Conservation (phyloP, 1,284 basidiomycete species). For the Irpex sp. region DNA sequence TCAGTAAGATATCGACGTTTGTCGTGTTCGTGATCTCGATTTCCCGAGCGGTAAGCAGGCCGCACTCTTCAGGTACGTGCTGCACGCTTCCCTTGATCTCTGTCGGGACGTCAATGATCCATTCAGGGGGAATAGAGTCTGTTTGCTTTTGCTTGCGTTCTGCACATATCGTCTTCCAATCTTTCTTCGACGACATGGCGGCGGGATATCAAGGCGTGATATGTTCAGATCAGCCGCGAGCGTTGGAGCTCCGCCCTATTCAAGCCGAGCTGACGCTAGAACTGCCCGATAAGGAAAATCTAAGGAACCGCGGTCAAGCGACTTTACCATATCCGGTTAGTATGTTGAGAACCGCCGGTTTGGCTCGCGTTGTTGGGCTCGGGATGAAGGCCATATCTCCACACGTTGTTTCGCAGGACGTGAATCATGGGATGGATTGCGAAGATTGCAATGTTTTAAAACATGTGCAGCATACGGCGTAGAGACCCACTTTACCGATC, state of each 20-base stretch:
- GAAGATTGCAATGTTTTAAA: neutral
- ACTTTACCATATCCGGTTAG: neutral
- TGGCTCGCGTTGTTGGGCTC: neutral
- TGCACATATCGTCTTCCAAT: constrained; percentile 51
- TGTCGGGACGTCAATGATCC: constrained; percentile 46
- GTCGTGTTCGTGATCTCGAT: constrained; percentile 62
- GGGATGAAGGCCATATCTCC: neutral
- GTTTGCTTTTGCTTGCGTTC: constrained; percentile 49
- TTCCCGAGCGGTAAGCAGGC: constrained; percentile 57
- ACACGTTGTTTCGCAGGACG: neutral
- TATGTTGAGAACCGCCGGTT: neutral
- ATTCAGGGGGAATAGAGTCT: constrained; percentile 57
- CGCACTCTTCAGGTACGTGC: constrained; percentile 52
- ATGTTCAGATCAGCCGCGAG: neutral
- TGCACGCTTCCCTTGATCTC: constrained; percentile 49
- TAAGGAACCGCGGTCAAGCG: neutral
- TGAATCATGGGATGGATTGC: too few species aligned
- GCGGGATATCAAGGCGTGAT: neutral
- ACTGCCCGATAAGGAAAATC: neutral
- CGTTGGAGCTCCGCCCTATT: neutral
- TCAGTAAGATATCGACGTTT: constrained; percentile 44
- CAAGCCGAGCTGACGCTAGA: neutral
- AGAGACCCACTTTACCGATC: neutral
- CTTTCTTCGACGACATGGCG: constrained; percentile 10
- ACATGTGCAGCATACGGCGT: neutral